Percentiles rank a stretch among this genome's conserved stretches.
phyloP scores from a whole-genome alignment of 257 asterid species.

The Fraxinus excelsior region DNA sequence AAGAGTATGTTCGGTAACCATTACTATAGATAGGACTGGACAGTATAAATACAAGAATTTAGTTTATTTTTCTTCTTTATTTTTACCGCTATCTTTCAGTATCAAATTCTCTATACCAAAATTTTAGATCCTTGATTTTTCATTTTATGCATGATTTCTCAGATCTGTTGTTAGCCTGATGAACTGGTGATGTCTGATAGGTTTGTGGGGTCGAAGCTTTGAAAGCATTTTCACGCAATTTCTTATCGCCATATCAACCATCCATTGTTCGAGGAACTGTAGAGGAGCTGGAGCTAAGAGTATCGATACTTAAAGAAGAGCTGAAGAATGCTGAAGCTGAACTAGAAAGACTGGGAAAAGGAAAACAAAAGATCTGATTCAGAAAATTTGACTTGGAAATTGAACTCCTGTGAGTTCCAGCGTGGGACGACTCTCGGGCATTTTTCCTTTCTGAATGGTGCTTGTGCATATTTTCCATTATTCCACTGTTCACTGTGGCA shows the following conservation, averaged over 20 bases:
- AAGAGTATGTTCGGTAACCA: not conserved
- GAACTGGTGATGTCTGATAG: conserved; percentile 33
- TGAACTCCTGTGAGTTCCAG: not conserved
- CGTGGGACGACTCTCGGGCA: not conserved
- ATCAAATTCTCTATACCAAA: not conserved
- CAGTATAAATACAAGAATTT: not conserved
- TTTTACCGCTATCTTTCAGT: not conserved
- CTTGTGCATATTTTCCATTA: too few species aligned
- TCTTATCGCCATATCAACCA: conserved; percentile 66
- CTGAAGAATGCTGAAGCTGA: conserved; percentile 71
- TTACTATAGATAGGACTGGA: not conserved
- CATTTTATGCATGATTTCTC: not conserved
- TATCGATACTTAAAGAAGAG: conserved; percentile 56
- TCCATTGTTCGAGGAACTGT: conserved; percentile 56
- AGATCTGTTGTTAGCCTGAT: not conserved
- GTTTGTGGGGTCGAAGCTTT: conserved; percentile 88
- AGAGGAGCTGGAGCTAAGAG: conserved; percentile 69
- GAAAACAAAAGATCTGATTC: conserved; percentile 60
- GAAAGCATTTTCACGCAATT: conserved; percentile 63
- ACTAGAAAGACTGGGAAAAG: conserved; percentile 68
- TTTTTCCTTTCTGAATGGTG: not conserved
- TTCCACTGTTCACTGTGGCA: too few species aligned
- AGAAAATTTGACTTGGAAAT: not conserved
- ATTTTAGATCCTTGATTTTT: conserved; percentile 6
- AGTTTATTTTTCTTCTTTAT: not conserved